Percentiles rank a stretch among this genome's conserved stretches.
Conservation (phyloP, 345 rosid species). For the Clausena lansium region DNA sequence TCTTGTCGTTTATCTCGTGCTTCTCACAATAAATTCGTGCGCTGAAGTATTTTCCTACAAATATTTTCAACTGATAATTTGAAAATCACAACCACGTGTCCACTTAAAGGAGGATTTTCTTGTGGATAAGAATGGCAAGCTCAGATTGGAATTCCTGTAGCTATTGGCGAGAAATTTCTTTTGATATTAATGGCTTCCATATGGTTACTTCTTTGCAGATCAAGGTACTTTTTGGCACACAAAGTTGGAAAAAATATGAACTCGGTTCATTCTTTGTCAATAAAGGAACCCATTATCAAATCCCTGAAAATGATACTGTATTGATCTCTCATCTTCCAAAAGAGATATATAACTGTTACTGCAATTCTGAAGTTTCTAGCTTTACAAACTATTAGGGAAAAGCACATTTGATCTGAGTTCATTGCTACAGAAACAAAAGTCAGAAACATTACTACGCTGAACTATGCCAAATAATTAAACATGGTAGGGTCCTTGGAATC, state of each 20-base stretch:
- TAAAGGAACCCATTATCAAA: background rate
- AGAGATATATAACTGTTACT: background rate
- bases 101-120: no score
- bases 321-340: background rate
- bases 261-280: no score
- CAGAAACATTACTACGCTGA: background rate
- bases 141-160: constrained; percentile 7
- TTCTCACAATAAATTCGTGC: no score
- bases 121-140: constrained; percentile 32
- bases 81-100: constrained; percentile 5
- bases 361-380: background rate
- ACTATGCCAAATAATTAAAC: constrained; percentile 30
- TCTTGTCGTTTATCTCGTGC: no score
- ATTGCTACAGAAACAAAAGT: background rate
- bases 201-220: constrained; percentile 28
- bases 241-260: no score
- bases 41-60: no score
- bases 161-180: constrained; percentile 31
- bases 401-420: background rate
- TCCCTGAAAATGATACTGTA: background rate
- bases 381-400: background rate
- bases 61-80: background rate
- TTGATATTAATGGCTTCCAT: constrained; percentile 7
- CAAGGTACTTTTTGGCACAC: constrained; percentile 16
- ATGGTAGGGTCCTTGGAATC: constrained; percentile 33